phyloP scores from a whole-genome alignment of 2,329 filamentous ascomycete species.

The Fusarium tricinctum region DNA sequence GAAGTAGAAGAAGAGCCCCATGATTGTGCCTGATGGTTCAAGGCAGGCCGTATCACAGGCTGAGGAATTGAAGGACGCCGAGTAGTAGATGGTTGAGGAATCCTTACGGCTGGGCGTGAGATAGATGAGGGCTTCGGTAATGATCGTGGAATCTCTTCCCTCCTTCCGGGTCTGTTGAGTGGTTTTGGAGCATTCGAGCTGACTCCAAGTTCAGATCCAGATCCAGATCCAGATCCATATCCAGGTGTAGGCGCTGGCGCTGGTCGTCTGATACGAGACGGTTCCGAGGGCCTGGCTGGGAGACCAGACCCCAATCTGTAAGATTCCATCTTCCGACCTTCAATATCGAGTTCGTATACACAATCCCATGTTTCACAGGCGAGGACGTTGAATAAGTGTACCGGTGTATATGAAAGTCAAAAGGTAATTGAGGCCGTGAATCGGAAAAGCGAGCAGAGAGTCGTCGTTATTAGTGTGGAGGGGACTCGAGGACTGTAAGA shows the following conservation, averaged over 20 bases:
- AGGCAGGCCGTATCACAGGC: conserved; percentile 36
- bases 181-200: conserved; percentile 45
- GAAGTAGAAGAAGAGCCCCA: conserved; percentile 57
- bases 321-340: conserved; percentile 60
- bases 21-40: conserved; percentile 61
- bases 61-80: conserved; percentile 49
- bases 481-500: conserved; percentile 24
- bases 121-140: conserved; percentile 37
- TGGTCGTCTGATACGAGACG: conserved; percentile 50
- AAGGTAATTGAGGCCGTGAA: conserved; percentile 35
- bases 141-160: conserved; percentile 38
- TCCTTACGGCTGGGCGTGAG: conserved; percentile 40
- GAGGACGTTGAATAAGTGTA: conserved; percentile 12
- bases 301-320: conserved; percentile 58
- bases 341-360: conserved; percentile 34
- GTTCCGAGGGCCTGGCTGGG: conserved; percentile 57
- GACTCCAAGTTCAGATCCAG: conserved; percentile 37
- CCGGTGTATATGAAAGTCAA: conserved; percentile 37
- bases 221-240: conserved; percentile 17
- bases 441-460: conserved; percentile 38
- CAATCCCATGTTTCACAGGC: conserved; percentile 42
- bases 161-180: conserved; percentile 42
- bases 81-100: conserved; percentile 43
- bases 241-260: conserved; percentile 43
- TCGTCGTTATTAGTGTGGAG: conserved; percentile 51